phyloP scores from a whole-genome alignment of 345 rosid genomes.

The Draba incana region DNA sequence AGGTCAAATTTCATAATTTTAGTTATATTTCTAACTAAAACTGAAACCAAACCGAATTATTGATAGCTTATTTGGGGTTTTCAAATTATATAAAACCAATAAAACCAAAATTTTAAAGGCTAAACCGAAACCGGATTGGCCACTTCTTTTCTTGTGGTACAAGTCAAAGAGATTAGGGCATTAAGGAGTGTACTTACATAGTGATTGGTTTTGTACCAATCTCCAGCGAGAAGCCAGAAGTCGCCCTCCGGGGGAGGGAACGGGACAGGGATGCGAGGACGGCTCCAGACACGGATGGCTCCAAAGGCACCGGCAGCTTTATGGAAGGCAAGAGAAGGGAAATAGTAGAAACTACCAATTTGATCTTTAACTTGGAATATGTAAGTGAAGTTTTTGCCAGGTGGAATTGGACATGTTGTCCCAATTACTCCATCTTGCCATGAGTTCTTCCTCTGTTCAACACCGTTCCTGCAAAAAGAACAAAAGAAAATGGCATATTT shows the following conservation, averaged over 20 bases:
- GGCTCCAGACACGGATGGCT: conserved; percentile 80
- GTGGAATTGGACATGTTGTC: conserved; percentile 90
- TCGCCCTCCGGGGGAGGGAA: conserved; percentile 75
- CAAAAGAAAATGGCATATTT: neutral
- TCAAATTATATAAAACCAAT: neutral
- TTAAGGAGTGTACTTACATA: conserved; percentile 47
- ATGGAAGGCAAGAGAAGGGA: conserved; percentile 85
- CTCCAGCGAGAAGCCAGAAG: conserved; percentile 75
- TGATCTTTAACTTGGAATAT: conserved; percentile 88
- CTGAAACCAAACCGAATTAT: no score
- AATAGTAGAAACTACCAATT: conserved; percentile 87
- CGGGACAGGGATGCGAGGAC: conserved; percentile 85
- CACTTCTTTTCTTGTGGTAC: neutral
- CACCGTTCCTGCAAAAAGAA: conserved; percentile 63
- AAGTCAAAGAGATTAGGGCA: conserved; percentile 9
- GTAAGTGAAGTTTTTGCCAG: conserved; percentile 82
- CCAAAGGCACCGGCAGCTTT: conserved; percentile 97
- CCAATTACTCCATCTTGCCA: conserved; percentile 88
- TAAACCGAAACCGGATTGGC: neutral
- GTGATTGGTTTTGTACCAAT: conserved; percentile 85
- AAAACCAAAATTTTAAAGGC: neutral
- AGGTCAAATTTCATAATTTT: no score
- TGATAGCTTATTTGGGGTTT: neutral
- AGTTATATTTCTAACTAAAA: no score
- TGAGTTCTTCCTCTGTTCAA: conserved; percentile 89